Conservation (phyloP, 2,329 filamentous ascomycete species). For the Fusarium humuli region DNA sequence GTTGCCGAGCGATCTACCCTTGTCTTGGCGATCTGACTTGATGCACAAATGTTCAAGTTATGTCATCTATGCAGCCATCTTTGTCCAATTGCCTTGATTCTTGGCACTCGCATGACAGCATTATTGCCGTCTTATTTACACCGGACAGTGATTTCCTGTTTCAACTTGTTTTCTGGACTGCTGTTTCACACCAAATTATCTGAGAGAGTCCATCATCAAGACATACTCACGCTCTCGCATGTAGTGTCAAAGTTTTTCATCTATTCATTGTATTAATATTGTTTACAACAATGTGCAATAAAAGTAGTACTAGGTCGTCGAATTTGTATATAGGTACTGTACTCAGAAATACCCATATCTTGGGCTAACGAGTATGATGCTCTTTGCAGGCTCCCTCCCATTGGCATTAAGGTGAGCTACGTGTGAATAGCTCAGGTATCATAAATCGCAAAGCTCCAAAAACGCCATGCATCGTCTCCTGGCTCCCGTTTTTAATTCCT, state of each 20-base stretch:
- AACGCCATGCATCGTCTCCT: conserved; percentile 37
- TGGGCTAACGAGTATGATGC: background rate
- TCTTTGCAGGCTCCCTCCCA: conserved; percentile 1
- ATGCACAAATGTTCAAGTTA: conserved; percentile 10
- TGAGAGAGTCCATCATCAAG: background rate
- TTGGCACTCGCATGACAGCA: background rate
- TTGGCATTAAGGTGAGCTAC: conserved; percentile 36
- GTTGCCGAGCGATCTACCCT: conserved; percentile 43
- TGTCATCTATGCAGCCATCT: conserved; percentile 25
- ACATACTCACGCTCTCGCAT: background rate
- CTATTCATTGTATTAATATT: background rate
- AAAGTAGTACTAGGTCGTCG: background rate
- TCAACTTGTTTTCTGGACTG: background rate
- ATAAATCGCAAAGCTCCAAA: conserved; percentile 39
- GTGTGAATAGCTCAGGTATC: conserved; percentile 46
- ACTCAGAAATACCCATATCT: background rate
- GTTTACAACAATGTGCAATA: background rate
- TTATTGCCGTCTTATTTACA: conserved; percentile 20
- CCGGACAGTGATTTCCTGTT: background rate
- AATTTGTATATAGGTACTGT: conserved; percentile 6
- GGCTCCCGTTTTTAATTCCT: conserved; percentile 7
- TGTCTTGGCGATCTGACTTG: conserved; percentile 35
- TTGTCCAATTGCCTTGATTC: conserved; percentile 20
- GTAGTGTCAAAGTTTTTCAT: background rate
- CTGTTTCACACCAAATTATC: background rate